Conservation (phyloP, 169 alveolate species). For the Eimeria falciformis region DNA sequence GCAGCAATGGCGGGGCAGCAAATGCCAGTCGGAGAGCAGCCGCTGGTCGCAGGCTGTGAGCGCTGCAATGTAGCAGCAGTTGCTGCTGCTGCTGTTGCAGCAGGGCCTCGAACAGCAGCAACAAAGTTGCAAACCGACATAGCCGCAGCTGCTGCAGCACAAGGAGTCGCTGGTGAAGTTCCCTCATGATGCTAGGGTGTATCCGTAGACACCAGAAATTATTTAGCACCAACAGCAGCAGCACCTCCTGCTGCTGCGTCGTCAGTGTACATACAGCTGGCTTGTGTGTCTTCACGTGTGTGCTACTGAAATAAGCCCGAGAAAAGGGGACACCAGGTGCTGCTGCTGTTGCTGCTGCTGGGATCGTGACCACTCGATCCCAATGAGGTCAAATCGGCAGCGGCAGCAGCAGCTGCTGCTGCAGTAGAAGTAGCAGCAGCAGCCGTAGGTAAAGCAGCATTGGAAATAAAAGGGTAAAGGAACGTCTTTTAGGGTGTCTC, state of each 20-base stretch:
- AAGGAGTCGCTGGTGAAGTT: background rate
- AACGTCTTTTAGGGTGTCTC: background rate
- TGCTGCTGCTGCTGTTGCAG: slow-evolving; percentile 26
- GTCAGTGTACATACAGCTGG: too few relatives aligned
- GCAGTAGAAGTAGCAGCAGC: slow-evolving; percentile 35
- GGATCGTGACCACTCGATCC: background rate
- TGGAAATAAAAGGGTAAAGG: background rate
- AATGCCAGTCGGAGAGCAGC: background rate
- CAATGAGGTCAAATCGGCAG: background rate
- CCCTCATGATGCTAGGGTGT: too few relatives aligned
- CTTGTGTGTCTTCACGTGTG: too few relatives aligned
- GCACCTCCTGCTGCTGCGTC: background rate
- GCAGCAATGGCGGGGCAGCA: background rate
- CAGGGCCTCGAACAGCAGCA: background rate
- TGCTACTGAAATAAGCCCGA: too few relatives aligned
- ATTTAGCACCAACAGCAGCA: too few relatives aligned
- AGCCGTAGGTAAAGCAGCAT: background rate
- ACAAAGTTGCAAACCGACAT: background rate
- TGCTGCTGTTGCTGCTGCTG: background rate
- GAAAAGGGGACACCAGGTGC: background rate
- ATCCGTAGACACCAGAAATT: too few relatives aligned
- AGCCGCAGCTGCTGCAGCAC: slow-evolving; percentile 13
- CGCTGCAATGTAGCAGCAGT: background rate
- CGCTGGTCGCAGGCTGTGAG: background rate
- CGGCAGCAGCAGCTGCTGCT: background rate